A percentile compares a stretch with the other conserved stretches of the same genome.
These are phyloP conservation scores for Tricholoma terreum DNA, from an alignment of 768 basidiomycete species.

Conservation along the genomic window DNA sequence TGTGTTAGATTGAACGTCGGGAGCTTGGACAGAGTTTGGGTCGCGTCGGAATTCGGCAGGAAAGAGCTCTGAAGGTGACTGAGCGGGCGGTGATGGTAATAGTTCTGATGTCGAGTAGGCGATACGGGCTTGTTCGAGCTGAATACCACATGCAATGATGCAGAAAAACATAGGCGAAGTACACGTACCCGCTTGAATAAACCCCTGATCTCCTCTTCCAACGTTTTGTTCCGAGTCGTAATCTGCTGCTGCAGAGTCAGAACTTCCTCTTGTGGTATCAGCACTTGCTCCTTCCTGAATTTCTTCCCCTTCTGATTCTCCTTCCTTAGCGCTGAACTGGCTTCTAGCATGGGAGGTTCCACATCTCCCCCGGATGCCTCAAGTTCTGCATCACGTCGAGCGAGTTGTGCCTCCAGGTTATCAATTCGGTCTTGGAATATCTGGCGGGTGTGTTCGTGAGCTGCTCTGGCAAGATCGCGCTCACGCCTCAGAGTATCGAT, in stretches of 20 bases:
- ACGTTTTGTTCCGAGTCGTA: slow-evolving; percentile 36
- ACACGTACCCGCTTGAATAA: slow-evolving; percentile 32
- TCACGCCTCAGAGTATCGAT: slow-evolving; percentile 40
- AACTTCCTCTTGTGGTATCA: slow-evolving; percentile 36
- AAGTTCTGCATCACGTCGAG: slow-evolving; percentile 55
- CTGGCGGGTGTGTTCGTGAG: slow-evolving; percentile 38
- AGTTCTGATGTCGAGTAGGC: neutral
- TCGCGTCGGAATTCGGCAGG: neutral
- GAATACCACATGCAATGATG: neutral
- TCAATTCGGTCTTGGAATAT: slow-evolving; percentile 40
- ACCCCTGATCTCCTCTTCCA: slow-evolving; percentile 43
- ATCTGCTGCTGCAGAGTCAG: slow-evolving; percentile 37
- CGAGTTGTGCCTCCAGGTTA: slow-evolving; percentile 50
- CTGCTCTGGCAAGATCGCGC: slow-evolving; percentile 42
- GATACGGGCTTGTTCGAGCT: neutral
- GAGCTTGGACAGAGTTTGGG: neutral
- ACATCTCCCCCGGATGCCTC: slow-evolving; percentile 24
- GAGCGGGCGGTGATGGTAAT: neutral
- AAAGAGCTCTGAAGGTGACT: neutral
- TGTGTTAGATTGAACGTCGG: neutral
- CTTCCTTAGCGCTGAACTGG: neutral
- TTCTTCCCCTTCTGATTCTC: neutral
- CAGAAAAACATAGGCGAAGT: neutral
- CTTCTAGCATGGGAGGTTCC: neutral
- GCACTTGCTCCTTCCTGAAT: neutral